A percentile compares a stretch with the other conserved stretches of the same genome.
These are phyloP conservation scores for Blastocystis hominis DNA, from an alignment of 352 stramenopile genomes.

Conservation along the genomic window DNA sequence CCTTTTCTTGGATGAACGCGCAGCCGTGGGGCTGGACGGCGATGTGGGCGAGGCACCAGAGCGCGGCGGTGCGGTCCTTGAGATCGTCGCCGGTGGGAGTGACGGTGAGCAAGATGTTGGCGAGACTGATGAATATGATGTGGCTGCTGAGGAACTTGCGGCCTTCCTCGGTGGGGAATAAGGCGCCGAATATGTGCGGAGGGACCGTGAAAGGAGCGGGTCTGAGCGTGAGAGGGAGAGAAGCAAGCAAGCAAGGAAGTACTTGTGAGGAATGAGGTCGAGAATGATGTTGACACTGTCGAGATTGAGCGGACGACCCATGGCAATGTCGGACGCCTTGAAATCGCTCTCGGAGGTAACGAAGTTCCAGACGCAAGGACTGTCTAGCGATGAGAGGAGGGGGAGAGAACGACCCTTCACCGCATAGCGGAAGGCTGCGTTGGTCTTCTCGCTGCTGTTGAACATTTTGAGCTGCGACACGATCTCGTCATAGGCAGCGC, in stretches of 20 bases:
- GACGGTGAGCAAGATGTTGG: not conserved
- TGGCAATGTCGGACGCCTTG: not conserved
- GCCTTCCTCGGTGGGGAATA: slow-evolving; percentile 13
- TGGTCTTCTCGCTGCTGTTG: not conserved
- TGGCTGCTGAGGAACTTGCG: not conserved
- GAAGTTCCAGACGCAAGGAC: slow-evolving; percentile 2
- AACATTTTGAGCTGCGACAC: not conserved
- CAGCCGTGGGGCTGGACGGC: not conserved
- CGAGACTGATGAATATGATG: not conserved
- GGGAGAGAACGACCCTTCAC: not conserved
- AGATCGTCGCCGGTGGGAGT: not conserved
- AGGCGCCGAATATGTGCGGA: not conserved
- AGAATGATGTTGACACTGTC: slow-evolving; percentile 16
- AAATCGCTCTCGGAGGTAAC: slow-evolving; percentile 17
- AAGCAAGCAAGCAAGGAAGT: not conserved
- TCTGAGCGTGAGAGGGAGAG: not conserved
- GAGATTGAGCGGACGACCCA: slow-evolving; percentile 18
- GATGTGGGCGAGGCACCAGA: slow-evolving; percentile 24
- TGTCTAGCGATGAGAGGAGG: not conserved
- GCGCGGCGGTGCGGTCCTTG: not conserved
- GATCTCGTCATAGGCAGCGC: not conserved
- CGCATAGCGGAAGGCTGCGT: not conserved
- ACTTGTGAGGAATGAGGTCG: slow-evolving; percentile 45
- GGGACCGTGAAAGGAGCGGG: not conserved
- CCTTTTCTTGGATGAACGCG: not conserved